phyloP scores from a whole-genome alignment of 2,329 filamentous ascomycete genomes.

The Alternaria sp. region DNA sequence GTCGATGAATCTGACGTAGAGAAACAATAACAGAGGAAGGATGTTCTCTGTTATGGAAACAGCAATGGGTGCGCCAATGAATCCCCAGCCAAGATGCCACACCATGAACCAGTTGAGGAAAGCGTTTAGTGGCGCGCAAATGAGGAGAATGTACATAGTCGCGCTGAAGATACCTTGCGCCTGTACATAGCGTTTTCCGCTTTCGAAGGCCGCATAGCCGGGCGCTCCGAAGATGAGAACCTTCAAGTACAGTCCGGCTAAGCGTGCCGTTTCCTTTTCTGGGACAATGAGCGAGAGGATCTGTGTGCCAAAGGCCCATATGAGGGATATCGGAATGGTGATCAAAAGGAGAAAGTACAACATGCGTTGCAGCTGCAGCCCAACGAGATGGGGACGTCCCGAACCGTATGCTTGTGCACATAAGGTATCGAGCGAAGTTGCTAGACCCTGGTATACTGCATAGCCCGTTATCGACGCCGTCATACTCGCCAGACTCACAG shows the following conservation, averaged over 20 bases:
- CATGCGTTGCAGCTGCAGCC: conserved; percentile 82
- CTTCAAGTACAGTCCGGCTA: conserved; percentile 77
- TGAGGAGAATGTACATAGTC: conserved; percentile 80
- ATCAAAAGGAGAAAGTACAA: conserved; percentile 75
- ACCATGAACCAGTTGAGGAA: conserved; percentile 83
- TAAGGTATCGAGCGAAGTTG: conserved; percentile 88
- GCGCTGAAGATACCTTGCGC: conserved; percentile 86
- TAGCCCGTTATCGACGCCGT: conserved; percentile 58
- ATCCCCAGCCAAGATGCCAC: conserved; percentile 65
- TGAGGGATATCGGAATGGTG: conserved; percentile 72
- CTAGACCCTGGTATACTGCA: conserved; percentile 66
- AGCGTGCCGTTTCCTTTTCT: conserved; percentile 70
- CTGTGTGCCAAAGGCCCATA: conserved; percentile 73
- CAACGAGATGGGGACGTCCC: conserved; percentile 86
- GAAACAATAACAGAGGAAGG: conserved; percentile 73
- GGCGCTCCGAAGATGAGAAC: conserved; percentile 74
- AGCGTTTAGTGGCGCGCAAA: conserved; percentile 82
- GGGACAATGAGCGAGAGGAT: conserved; percentile 72
- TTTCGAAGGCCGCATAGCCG: conserved; percentile 77
- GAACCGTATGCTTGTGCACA: conserved; percentile 95
- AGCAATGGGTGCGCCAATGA: conserved; percentile 80
- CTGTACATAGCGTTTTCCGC: conserved; percentile 84
- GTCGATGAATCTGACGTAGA: conserved; percentile 75
- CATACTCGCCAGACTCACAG: conserved; percentile 57
- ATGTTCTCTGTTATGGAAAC: conserved; percentile 77